Conservation (phyloP, 371 early-diverging fungal species). For the Paramicrosporidium saccamoebae region DNA sequence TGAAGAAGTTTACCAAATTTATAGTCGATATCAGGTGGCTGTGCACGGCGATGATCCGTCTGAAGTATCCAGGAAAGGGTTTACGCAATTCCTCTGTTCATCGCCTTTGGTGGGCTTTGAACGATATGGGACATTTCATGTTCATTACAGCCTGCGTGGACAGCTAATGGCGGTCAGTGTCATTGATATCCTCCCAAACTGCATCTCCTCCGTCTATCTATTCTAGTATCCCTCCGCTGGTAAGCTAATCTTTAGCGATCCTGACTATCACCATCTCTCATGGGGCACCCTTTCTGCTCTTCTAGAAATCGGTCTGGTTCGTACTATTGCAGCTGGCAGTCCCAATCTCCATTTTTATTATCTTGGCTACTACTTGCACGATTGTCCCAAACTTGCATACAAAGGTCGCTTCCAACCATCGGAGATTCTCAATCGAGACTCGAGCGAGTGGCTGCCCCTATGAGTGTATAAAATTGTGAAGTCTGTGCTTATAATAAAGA, state of each 20-base stretch:
- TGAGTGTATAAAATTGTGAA: too few species aligned
- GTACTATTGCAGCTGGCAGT: slow-evolving; percentile 3
- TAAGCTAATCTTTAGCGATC: too few species aligned
- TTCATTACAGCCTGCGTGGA: slow-evolving; percentile 37
- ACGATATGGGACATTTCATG: slow-evolving; percentile 47
- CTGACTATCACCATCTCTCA: slow-evolving; percentile 23
- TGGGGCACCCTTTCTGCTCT: slow-evolving; percentile 54
- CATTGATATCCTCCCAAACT: slow-evolving; percentile 51
- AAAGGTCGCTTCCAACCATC: slow-evolving; percentile 58
- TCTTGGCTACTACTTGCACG: slow-evolving; percentile 67
- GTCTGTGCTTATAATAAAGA: too few species aligned
- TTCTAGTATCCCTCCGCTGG: too few species aligned
- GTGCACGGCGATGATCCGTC: slow-evolving; percentile 34
- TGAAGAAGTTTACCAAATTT: slow-evolving; percentile 32
- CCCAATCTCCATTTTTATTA: slow-evolving; percentile 32
- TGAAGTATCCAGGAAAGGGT: slow-evolving; percentile 12
- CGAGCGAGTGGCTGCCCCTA: neutral
- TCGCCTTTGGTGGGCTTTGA: slow-evolving; percentile 20
- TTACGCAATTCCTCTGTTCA: slow-evolving; percentile 29
- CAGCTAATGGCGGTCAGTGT: slow-evolving; percentile 52
- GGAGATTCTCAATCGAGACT: slow-evolving; percentile 23
- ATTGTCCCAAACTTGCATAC: slow-evolving; percentile 67
- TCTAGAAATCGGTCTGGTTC: slow-evolving; percentile 19
- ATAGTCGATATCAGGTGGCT: slow-evolving; percentile 29
- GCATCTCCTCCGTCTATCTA: slow-evolving; percentile 70